Evolutionary conservation across 177 flowering plant genomes (phyloP).

Genomic region (Vitis hybrid): DNA sequence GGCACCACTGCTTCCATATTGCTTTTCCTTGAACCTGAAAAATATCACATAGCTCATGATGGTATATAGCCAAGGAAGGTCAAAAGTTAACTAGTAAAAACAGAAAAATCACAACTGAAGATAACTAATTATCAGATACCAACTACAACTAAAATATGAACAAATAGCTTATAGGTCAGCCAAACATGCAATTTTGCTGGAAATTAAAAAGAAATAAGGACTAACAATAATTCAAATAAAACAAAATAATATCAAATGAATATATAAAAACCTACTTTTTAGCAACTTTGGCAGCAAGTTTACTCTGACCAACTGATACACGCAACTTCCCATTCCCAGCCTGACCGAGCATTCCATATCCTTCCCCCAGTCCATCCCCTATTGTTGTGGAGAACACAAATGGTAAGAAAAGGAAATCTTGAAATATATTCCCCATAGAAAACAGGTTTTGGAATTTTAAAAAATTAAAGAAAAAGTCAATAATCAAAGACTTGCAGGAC

Average conservation of each 20-base stretch:
- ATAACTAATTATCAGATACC: background rate
- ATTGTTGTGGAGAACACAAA: slow-evolving; percentile 9
- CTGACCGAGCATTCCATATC: slow-evolving; percentile 99
- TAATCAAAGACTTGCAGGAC: background rate
- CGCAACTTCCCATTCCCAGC: slow-evolving; percentile 97
- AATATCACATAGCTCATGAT: background rate
- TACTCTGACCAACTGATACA: slow-evolving; percentile 87
- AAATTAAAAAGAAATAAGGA: background rate
- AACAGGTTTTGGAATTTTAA: background rate
- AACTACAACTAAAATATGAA: too few species aligned
- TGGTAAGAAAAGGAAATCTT: slow-evolving; percentile 3
- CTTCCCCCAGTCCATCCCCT: slow-evolving; percentile 99
- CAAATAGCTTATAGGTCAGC: too few species aligned
- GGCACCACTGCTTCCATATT: slow-evolving; percentile 86
- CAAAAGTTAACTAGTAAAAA: background rate
- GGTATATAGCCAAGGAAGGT: background rate
- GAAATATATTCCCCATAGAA: background rate
- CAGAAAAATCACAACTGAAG: background rate
- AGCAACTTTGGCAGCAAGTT: slow-evolving; percentile 93
- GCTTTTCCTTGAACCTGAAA: slow-evolving; percentile 86
- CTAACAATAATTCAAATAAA: background rate
- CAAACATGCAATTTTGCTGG: too few species aligned
- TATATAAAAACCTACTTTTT: slow-evolving; percentile 58
- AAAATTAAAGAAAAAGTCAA: background rate
- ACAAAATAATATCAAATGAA: background rate